Percentiles rank a stretch among this genome's conserved stretches.
Conservation (phyloP, 768 basidiomycete species). For the Xanthoconium purpureum region DNA sequence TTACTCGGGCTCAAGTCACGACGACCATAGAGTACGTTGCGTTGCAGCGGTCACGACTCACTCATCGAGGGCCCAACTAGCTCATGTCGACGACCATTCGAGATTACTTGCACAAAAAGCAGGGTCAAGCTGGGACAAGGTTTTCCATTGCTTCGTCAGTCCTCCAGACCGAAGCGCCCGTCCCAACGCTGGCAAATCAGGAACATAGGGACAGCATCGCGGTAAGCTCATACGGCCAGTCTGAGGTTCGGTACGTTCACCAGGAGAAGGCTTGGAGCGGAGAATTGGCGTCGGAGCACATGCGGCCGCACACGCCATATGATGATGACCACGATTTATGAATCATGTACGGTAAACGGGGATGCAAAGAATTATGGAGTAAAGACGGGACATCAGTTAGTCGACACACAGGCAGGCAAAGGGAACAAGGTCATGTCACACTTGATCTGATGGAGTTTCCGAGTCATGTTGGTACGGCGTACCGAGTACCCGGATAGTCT, state of each 20-base stretch:
- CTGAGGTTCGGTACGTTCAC: conserved; percentile 27
- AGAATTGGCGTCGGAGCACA: conserved; percentile 36
- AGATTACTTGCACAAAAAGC: conserved; percentile 67
- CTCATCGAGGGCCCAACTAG: conserved; percentile 34
- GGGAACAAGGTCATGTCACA: conserved; percentile 3
- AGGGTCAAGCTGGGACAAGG: conserved; percentile 19
- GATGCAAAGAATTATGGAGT: background rate
- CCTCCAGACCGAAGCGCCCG: conserved; percentile 27
- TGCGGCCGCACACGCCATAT: conserved; percentile 39
- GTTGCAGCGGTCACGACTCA: background rate
- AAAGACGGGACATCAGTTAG: background rate
- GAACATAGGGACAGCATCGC: conserved; percentile 31
- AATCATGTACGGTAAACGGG: conserved; percentile 22
- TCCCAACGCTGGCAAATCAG: conserved; percentile 28
- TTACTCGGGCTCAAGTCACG: conserved; percentile 77
- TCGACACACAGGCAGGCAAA: background rate
- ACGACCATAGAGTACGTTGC: conserved; percentile 68
- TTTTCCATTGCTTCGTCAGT: conserved; percentile 25
- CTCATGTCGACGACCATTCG: conserved; percentile 62
- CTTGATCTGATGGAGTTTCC: conserved; percentile 19
- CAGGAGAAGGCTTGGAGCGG: conserved; percentile 33
- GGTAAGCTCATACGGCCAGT: conserved; percentile 27
- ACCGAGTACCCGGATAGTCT: conserved; percentile 50
- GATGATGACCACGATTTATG: conserved; percentile 37
- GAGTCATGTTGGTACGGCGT: conserved; percentile 28